These are phyloP conservation scores for Aureobasidium uvarum DNA, from an alignment of 2,329 filamentous ascomycete genomes.

Conservation along the genomic window DNA sequence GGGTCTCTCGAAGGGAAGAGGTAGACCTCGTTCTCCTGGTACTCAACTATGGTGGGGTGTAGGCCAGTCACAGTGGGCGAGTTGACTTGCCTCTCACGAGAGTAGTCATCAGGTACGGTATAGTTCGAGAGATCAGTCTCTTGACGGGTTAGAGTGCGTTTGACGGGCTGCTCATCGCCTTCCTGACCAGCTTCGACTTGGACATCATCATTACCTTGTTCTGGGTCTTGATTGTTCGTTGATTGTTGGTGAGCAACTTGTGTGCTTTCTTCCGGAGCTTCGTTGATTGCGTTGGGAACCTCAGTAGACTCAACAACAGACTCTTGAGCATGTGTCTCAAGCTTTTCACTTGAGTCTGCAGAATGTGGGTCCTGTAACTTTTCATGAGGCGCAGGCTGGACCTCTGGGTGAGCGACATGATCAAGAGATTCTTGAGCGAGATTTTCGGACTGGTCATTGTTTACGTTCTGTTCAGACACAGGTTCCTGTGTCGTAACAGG, in stretches of 20 bases:
- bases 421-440: not conserved
- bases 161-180: not conserved
- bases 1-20: conserved; percentile 57
- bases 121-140: conserved; percentile 21
- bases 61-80: conserved; percentile 41
- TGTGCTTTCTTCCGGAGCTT: not conserved
- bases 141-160: conserved; percentile 7
- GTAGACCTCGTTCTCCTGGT: conserved; percentile 56
- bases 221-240: not conserved
- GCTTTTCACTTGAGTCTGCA: not conserved
- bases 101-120: conserved; percentile 24
- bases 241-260: not conserved
- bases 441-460: not conserved
- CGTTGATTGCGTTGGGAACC: not conserved
- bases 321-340: not conserved
- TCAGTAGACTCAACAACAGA: conserved; percentile 3
- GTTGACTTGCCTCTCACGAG: conserved; percentile 33
- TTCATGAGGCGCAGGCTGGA: not conserved
- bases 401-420: not conserved
- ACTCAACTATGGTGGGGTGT: conserved; percentile 55
- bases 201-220: conserved; percentile 20
- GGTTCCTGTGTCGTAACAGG: not conserved
- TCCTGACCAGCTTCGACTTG: not conserved
- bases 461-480: not conserved
- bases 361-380: not conserved